These are phyloP conservation scores for Xylaria cubensis DNA, from an alignment of 495 filamentous ascomycete species.

Conservation along the genomic window DNA sequence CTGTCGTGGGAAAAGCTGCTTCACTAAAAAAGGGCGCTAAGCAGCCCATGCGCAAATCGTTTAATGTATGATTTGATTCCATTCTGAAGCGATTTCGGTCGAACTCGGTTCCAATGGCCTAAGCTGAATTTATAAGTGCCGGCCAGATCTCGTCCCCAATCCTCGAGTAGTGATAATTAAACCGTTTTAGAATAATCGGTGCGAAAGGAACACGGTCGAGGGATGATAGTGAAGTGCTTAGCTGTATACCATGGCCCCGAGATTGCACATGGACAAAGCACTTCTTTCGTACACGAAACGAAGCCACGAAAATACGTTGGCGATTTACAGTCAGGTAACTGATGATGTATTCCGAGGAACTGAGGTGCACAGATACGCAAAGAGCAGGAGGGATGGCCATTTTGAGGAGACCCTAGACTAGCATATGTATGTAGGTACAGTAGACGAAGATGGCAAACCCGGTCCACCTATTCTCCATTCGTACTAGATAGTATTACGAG, in stretches of 20 bases:
- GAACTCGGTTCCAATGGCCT: not conserved
- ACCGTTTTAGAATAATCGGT: not conserved
- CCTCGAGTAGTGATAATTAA: not conserved
- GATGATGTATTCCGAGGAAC: conserved; percentile 6
- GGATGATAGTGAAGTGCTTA: conserved; percentile 2
- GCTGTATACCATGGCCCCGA: conserved; percentile 22
- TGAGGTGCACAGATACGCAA: not conserved
- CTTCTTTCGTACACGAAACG: conserved; percentile 17
- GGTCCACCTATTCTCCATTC: conserved; percentile 22
- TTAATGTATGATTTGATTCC: conserved; percentile 36
- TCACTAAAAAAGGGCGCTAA: conserved; percentile 47
- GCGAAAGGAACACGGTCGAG: conserved; percentile 12
- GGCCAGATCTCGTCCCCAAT: not conserved
- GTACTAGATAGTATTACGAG: conserved; percentile 19
- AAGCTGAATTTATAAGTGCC: not conserved
- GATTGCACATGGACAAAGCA: conserved; percentile 17
- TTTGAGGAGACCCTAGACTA: conserved; percentile 21
- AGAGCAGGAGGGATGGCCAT: conserved; percentile 24
- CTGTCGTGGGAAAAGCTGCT: conserved; percentile 37
- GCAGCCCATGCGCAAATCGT: conserved; percentile 35
- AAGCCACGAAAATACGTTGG: not conserved
- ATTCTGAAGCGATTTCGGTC: conserved; percentile 32
- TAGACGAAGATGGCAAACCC: conserved; percentile 20
- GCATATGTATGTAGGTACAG: conserved; percentile 15
- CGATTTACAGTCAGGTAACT: not conserved